Evolutionary conservation across 176 grass and related monocot species (phyloP).

Genomic region (Cenchrus purpureus): DNA sequence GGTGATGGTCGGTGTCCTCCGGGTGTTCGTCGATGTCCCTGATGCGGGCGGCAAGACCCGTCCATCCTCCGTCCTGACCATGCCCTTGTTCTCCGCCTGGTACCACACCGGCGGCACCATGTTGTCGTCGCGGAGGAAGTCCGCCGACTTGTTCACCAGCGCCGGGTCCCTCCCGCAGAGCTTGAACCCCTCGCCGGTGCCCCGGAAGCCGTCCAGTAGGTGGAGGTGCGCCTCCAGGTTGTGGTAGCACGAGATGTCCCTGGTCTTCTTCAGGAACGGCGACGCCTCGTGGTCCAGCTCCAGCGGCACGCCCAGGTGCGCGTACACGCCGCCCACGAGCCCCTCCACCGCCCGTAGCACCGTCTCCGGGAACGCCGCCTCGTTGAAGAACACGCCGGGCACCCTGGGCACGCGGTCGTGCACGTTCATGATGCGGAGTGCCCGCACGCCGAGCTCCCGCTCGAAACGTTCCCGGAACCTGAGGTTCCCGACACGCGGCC

Average conservation of each 20-base stretch:
- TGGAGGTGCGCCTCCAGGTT: constrained; percentile 71
- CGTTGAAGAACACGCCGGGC: constrained; percentile 55
- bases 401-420: constrained; percentile 61
- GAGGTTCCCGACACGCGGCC: too few species aligned
- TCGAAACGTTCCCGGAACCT: too few species aligned
- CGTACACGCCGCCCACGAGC: constrained; percentile 45
- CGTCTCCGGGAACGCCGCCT: constrained; percentile 19
- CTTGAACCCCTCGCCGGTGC: constrained; percentile 41
- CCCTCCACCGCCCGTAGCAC: constrained; percentile 13
- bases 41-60: too few species aligned
- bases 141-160: constrained; percentile 58
- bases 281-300: constrained; percentile 59
- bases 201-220: constrained; percentile 63
- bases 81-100: constrained; percentile 73
- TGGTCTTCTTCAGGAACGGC: constrained; percentile 54
- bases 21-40: constrained; percentile 53
- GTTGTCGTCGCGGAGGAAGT: constrained; percentile 59
- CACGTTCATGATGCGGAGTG: constrained; percentile 60
- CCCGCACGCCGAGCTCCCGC: constrained; percentile 43
- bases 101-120: constrained; percentile 63
- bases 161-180: constrained; percentile 58
- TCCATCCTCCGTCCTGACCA: constrained; percentile 51
- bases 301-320: constrained; percentile 58
- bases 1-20: constrained; percentile 48
- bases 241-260: constrained; percentile 46